Evolutionary conservation across 1,139 yeast genomes (phyloP), one percentile per base, ranked within the genome.

Genomic region (Entelexis paramagnoliae): DNA sequence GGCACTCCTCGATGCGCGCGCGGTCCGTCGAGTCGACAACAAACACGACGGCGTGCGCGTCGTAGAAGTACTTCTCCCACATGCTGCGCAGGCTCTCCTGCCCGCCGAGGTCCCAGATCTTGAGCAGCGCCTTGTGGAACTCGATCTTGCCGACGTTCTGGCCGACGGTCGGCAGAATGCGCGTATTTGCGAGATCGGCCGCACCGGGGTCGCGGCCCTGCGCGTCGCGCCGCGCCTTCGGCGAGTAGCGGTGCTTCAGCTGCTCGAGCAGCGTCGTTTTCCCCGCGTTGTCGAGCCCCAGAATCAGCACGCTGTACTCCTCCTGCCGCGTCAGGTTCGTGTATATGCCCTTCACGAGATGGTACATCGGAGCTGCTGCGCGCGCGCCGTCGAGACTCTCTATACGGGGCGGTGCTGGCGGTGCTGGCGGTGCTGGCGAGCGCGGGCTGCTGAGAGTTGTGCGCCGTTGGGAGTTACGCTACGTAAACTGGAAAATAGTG

Each of bases 41-140:
- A 65, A 89, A 91, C 45, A 91, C 82, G 33, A 91, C 85, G 0
- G 93, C 97, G 66, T 91, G 96, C 52, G 96, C 85, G 52, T 82
- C 84, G 28, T 74, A 72, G 68, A 81, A 91, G 70, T 91, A 91
- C 54, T 87, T 79, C 14, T 83, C 76, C 98, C 98, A 91, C 75
- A 91, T 74, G 36, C 79, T 73, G 48, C 97, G 73, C 49, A 91
- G 71, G 26, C 85, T 74, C 63, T 80, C 81, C 66, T 91, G 97
- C 6, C 98, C 98, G 9, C 97, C 97, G 41, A 91, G 79, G 67
- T 91, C 98, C 97, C 97, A 91, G 60, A 91, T 78, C 64, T 88
- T 86, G 53, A 91, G 70, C 54, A 76, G 72, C 50, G 77, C 73
- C 50, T 77, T 76, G 55, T 76, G 74, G 55, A 79, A 69, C 36